These are phyloP conservation scores for Pyrus pyrifolia DNA, from an alignment of 306 rosid species.

Conservation along the genomic window DNA sequence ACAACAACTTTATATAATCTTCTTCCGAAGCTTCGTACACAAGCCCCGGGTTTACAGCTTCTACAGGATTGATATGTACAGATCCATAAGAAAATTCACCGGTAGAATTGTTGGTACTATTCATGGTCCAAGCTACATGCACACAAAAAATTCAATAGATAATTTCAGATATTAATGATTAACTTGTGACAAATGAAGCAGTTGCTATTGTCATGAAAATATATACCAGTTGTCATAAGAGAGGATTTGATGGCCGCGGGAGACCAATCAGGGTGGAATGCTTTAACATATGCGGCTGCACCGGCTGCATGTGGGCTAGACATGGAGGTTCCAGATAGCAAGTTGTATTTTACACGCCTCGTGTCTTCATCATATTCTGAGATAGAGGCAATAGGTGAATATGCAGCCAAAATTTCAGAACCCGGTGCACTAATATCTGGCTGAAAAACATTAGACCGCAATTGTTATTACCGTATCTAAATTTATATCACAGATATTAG, in stretches of 20 bases:
- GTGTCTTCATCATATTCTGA: background rate
- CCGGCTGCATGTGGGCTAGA: slow-evolving; percentile 27
- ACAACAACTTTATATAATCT: slow-evolving; percentile 24
- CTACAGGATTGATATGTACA: slow-evolving; percentile 1
- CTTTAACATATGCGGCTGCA: slow-evolving; percentile 17
- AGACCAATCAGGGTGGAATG: slow-evolving; percentile 29
- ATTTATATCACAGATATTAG: background rate
- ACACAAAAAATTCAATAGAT: background rate
- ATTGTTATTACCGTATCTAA: background rate
- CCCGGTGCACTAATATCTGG: slow-evolving; percentile 35
- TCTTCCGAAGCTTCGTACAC: slow-evolving; percentile 20
- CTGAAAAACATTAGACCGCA: background rate
- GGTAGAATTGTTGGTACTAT: background rate
- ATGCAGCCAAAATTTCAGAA: slow-evolving; percentile 25
- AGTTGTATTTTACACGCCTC: background rate
- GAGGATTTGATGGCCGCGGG: slow-evolving; percentile 29
- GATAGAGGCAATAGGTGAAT: slow-evolving; percentile 2
- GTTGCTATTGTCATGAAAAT: slow-evolving; percentile 6
- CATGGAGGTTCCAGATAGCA: slow-evolving; percentile 31
- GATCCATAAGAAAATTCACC: slow-evolving; percentile 31
- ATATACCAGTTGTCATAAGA: slow-evolving; percentile 14
- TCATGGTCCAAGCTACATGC: slow-evolving; percentile 15
- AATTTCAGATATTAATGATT: background rate
- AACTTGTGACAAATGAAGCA: slow-evolving; percentile 16
- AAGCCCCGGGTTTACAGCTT: slow-evolving; percentile 26